Evolutionary conservation across 1,284 basidiomycete genomes (phyloP), one percentile per base, ranked within the genome.

Genomic region (Exobasidium cylindrosporum): DNA sequence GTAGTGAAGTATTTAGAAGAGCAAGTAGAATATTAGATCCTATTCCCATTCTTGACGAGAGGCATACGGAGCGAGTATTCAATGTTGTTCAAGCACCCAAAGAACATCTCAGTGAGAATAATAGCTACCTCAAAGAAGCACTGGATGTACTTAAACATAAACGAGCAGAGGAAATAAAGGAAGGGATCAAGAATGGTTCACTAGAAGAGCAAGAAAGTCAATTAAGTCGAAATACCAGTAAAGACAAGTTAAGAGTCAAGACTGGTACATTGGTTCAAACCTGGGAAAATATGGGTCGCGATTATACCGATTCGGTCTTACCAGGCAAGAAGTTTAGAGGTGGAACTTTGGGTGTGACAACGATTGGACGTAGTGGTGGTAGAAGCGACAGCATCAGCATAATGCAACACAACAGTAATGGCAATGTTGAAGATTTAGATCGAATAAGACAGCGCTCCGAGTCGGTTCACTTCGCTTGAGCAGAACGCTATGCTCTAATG

Each of bases 51-150:
- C 45, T 75, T 47, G 76, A 78, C 67, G 74, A 76, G 60, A 68
- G 69, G 56, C 69, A 68, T 45, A 73, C 74, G 1, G 76, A 78
- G 57, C 74, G 73, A 4, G 76, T 78, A 60, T 78, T 73, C 65
- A 74, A 78, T 57, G 76, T 74, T 47, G 57, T 67, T 30, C 68
- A 72, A 3, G 76, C 70, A 10, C 69, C 72, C 31, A 69, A 69
- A 46, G 70, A 76, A 44, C 60, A 73, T 4, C 65, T 77, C 1
- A 68, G 66, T 2, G 72, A 70, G 43, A 58, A 64, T 46, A 70
- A 74, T 49, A 69, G 70, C 29, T 63, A 69, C 5, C 64, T 77
- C 4, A 67, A 67, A 44, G 64, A 67, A 1, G 67, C 73, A 13
- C 54, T 75, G 1, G 72, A 73, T 26, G 40, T 32, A 3, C n/a